These are phyloP conservation scores for Quaeritorhiza haematococci DNA, from an alignment of 371 early-diverging fungal species.

Conservation along the genomic window DNA sequence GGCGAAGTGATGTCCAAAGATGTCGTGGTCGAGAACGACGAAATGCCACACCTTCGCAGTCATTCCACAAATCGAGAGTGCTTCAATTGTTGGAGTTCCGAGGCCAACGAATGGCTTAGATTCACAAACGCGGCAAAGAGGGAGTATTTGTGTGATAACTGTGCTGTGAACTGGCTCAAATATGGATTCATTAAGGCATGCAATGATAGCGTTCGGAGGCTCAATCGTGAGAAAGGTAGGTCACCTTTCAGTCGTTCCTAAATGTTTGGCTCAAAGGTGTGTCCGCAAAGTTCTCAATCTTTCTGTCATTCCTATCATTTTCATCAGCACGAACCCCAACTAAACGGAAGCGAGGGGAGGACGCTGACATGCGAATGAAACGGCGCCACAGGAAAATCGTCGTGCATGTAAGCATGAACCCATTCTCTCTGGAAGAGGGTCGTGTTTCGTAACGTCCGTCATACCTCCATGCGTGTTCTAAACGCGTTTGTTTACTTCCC, in stretches of 20 bases:
- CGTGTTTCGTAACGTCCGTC: too few species aligned
- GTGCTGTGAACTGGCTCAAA: conserved; percentile 69
- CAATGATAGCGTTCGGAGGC: conserved; percentile 11
- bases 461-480: too few species aligned
- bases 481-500: too few species aligned
- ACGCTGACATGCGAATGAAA: not conserved
- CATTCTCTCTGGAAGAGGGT: too few species aligned
- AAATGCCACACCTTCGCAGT: too few species aligned
- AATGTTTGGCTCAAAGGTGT: too few species aligned
- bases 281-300: too few species aligned
- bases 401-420: too few species aligned
- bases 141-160: conserved; percentile 61
- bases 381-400: too few species aligned
- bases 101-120: conserved; percentile 44
- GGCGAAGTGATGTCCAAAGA: conserved; percentile 7
- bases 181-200: conserved; percentile 38
- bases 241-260: too few species aligned
- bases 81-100: conserved; percentile 51
- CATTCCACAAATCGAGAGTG: too few species aligned
- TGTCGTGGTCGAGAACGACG: conserved; percentile 23
- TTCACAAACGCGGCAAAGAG: conserved; percentile 28
- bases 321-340: conserved; percentile 12
- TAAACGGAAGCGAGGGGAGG: conserved; percentile 6
- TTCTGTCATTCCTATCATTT: too few species aligned
- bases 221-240: conserved; percentile 15